Conservation (phyloP, 2,329 filamentous ascomycete species). For the Rhinocladiella similis region DNA sequence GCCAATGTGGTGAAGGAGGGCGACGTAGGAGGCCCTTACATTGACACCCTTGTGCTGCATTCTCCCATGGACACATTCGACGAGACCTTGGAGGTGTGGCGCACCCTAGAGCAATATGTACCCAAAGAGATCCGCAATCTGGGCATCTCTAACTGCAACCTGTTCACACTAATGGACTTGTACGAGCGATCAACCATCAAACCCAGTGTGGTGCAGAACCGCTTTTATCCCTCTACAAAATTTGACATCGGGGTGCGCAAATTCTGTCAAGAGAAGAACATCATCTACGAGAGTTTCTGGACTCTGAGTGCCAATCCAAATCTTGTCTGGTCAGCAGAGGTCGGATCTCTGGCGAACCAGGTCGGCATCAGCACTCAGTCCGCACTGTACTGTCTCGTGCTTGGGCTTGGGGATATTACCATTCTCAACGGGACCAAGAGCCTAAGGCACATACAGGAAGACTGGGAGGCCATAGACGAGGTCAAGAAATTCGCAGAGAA, state of each 20-base stretch:
- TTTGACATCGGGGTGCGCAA: slow-evolving; percentile 63
- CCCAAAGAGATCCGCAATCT: slow-evolving; percentile 64
- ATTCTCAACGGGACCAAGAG: slow-evolving; percentile 61
- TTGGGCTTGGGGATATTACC: slow-evolving; percentile 51
- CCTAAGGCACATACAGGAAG: slow-evolving; percentile 51
- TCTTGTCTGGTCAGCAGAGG: slow-evolving; percentile 49
- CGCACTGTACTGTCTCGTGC: slow-evolving; percentile 58
- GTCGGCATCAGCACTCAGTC: slow-evolving; percentile 45
- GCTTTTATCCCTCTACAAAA: slow-evolving; percentile 61
- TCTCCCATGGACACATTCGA: slow-evolving; percentile 53
- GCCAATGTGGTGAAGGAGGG: slow-evolving; percentile 29
- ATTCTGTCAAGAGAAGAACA: slow-evolving; percentile 54
- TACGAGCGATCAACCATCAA: slow-evolving; percentile 46
- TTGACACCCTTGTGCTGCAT: slow-evolving; percentile 62
- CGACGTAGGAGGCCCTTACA: slow-evolving; percentile 47
- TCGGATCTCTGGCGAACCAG: slow-evolving; percentile 50
- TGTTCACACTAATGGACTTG: slow-evolving; percentile 50
- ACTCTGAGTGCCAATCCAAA: slow-evolving; percentile 60
- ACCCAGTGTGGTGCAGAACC: slow-evolving; percentile 71
- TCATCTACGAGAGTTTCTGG: slow-evolving; percentile 63
- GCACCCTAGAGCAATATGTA: slow-evolving; percentile 64
- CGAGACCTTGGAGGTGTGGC: slow-evolving; percentile 66
- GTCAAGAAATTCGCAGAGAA: slow-evolving; percentile 46
- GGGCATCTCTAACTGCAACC: slow-evolving; percentile 74
- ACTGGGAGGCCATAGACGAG: slow-evolving; percentile 47